Conservation (phyloP, 2,329 filamentous ascomycete genomes). For the Emergomyces africanus region DNA sequence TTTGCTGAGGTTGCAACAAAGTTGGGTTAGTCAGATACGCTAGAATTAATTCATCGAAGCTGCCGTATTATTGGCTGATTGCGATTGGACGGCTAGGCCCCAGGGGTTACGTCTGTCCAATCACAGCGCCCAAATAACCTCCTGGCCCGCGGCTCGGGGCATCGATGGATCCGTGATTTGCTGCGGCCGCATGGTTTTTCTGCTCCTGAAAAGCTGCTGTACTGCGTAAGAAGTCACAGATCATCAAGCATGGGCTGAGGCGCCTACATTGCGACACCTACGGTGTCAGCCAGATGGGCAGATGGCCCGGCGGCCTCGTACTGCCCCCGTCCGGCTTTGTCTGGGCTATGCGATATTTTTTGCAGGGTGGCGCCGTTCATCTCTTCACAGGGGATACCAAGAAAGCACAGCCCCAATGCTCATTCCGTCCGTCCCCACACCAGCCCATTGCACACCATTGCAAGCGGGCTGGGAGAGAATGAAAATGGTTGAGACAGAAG, state of each 20-base stretch:
- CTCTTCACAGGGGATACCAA: not conserved
- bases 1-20: not conserved
- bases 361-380: not conserved
- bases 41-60: not conserved
- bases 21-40: not conserved
- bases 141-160: not conserved
- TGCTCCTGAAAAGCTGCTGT: not conserved
- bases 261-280: not conserved
- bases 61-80: not conserved
- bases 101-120: not conserved
- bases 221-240: not conserved
- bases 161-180: not conserved
- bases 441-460: not conserved
- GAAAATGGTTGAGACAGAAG: not conserved
- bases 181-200: not conserved
- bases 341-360: not conserved
- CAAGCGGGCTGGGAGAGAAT: not conserved
- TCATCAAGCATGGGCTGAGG: not conserved
- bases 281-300: not conserved
- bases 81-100: not conserved
- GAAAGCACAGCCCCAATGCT: not conserved
- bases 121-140: not conserved
- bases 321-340: not conserved
- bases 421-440: not conserved
- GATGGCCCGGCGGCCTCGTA: not conserved